Percentiles rank a stretch among this genome's conserved stretches.
phyloP scores from a whole-genome alignment of 331 rosid genomes.

The Quercus lobata region DNA sequence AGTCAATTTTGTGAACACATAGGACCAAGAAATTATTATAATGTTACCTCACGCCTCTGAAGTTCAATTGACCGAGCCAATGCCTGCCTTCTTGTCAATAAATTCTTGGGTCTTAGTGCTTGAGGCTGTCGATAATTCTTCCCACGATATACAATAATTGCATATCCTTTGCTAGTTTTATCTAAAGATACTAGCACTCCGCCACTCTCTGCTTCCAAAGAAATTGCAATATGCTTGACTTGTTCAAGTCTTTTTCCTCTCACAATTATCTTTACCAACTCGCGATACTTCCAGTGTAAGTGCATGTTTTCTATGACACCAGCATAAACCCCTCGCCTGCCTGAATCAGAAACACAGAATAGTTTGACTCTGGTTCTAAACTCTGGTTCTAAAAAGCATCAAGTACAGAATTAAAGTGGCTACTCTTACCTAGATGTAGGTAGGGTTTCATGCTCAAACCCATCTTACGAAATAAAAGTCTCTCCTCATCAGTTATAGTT shows the following conservation, averaged over 20 bases:
- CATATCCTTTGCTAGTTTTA: conserved; percentile 67
- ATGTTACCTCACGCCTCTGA: conserved; percentile 80
- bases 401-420: conserved; percentile 18
- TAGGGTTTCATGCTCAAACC: conserved; percentile 91
- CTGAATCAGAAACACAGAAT: conserved; percentile 41
- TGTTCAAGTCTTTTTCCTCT: conserved; percentile 67
- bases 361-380: neutral
- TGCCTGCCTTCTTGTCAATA: conserved; percentile 76
- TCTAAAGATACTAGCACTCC: conserved; percentile 85
- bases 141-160: conserved; percentile 77
- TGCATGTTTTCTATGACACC: conserved; percentile 97
- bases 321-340: conserved; percentile 75
- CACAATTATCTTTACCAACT: conserved; percentile 80
- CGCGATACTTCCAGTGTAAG: conserved; percentile 90
- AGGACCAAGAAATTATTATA: conserved; percentile 1
- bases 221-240: conserved; percentile 73
- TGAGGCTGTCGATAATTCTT: conserved; percentile 74
- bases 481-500: conserved; percentile 77
- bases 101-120: conserved; percentile 58
- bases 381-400: conserved; percentile 15
- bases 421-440: conserved; percentile 68
- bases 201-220: conserved; percentile 96
- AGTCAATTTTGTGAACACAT: neutral
- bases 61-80: conserved; percentile 81
- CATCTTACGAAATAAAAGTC: conserved; percentile 76